Percentiles rank a stretch among this genome's conserved stretches.
Conservation (phyloP, 2,329 filamentous ascomycete genomes). For the Fusarium sp. region DNA sequence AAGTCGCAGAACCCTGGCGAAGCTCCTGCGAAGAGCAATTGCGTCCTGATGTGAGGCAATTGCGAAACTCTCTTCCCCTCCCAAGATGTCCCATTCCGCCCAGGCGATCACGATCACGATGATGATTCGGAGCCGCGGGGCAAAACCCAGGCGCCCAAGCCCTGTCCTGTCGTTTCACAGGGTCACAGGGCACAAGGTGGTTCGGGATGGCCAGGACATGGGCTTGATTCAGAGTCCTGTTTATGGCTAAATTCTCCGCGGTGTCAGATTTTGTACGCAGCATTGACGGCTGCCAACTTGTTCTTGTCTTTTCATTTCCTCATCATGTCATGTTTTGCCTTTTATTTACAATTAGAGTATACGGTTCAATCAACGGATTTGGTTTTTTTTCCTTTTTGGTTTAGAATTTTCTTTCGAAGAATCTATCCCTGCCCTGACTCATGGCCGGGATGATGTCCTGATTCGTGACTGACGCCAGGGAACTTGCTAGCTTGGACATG, state of each 20-base stretch:
- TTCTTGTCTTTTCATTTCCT: conserved; percentile 20
- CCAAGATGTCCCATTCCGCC: not conserved
- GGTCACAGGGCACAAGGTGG: conserved; percentile 23
- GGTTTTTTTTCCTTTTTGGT: conserved; percentile 4
- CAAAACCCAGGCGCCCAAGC: conserved; percentile 25
- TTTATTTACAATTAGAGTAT: conserved; percentile 32
- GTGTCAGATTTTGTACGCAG: conserved; percentile 12
- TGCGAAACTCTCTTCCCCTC: not conserved
- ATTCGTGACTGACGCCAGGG: conserved; percentile 30
- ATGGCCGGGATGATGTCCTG: conserved; percentile 13
- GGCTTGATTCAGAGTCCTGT: conserved; percentile 19
- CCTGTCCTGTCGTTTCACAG: conserved; percentile 22
- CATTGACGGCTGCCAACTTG: not conserved
- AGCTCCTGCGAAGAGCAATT: conserved; percentile 81
- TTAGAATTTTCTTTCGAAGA: conserved; percentile 6
- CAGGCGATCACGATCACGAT: conserved; percentile 19
- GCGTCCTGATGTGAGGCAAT: conserved; percentile 74
- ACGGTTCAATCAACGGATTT: conserved; percentile 34
- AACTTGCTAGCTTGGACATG: conserved; percentile 15
- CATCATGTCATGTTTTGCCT: not conserved
- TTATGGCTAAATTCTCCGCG: conserved; percentile 33
- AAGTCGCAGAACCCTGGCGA: conserved; percentile 91
- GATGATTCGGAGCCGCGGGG: conserved; percentile 26
- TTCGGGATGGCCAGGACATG: conserved; percentile 23
- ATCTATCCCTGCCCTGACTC: conserved; percentile 6